These are phyloP conservation scores for Gaertneriomyces semiglobifer DNA, from an alignment of 192 early-diverging fungal species.

Conservation along the genomic window DNA sequence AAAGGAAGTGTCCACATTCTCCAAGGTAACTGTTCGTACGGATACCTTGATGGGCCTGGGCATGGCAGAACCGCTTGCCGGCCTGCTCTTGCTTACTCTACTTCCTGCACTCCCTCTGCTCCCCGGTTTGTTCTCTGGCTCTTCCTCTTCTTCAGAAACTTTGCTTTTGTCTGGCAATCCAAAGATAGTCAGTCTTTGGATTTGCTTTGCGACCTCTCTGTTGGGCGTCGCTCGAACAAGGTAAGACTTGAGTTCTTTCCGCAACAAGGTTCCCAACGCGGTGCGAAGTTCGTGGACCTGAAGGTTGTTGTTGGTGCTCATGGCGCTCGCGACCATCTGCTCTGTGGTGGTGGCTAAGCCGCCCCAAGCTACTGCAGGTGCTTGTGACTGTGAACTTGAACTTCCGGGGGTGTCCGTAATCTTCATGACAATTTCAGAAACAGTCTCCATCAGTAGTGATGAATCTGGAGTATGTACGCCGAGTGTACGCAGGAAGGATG, in stretches of 20 bases:
- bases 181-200: conserved; percentile 32
- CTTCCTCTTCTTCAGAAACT: too few species aligned
- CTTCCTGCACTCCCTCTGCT: too few species aligned
- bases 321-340: too few species aligned
- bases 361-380: too few species aligned
- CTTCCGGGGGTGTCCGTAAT: neutral
- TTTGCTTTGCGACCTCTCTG: conserved; percentile 28
- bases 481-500: conserved; percentile 20
- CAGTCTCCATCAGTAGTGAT: conserved; percentile 18
- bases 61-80: too few species aligned
- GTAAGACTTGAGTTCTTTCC: conserved; percentile 30
- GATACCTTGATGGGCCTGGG: too few species aligned
- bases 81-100: too few species aligned
- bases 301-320: too few species aligned
- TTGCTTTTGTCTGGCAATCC: conserved; percentile 15
- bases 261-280: conserved; percentile 32
- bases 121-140: too few species aligned
- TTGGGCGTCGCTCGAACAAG: conserved; percentile 34
- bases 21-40: too few species aligned
- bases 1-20: too few species aligned
- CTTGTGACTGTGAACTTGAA: neutral
- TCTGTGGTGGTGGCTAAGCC: too few species aligned
- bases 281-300: conserved; percentile 20
- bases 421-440: conserved; percentile 5
- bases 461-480: conserved; percentile 27